Percentiles rank a stretch among this genome's conserved stretches.
phyloP scores from a whole-genome alignment of 1,284 basidiomycete species.

The Mrakiaceae sp. region DNA sequence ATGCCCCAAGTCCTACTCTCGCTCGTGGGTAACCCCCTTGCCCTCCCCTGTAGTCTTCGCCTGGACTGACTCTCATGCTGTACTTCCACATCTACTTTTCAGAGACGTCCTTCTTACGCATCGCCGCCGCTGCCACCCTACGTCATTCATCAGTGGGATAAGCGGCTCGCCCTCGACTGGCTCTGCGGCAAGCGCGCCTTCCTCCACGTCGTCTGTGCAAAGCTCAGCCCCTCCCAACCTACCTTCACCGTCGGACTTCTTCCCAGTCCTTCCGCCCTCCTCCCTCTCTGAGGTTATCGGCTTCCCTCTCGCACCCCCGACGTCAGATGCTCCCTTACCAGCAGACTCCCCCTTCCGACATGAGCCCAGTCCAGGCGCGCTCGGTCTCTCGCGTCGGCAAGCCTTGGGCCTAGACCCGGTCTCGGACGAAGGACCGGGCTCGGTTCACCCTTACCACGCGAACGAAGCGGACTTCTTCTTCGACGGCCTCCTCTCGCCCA shows the following conservation, averaged over 20 bases:
- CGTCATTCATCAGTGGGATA: not conserved
- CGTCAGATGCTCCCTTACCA: not conserved
- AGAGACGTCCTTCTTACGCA: slow-evolving; percentile 2
- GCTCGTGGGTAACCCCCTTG: not conserved
- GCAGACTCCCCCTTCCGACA: not conserved
- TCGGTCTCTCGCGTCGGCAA: not conserved
- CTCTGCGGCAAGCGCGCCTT: not conserved
- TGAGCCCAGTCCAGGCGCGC: not conserved
- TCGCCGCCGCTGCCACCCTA: not conserved
- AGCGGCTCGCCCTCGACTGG: not conserved
- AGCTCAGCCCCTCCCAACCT: not conserved
- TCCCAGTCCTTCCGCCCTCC: not conserved
- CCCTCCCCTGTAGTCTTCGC: not conserved
- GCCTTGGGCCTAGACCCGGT: not conserved
- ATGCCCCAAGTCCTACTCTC: not conserved
- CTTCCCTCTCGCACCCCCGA: too few relatives aligned
- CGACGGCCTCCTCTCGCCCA: not conserved
- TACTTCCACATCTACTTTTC: not conserved
- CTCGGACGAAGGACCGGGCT: not conserved
- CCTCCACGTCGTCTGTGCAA: not conserved
- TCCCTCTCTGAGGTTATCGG: not conserved
- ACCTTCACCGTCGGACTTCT: not conserved
- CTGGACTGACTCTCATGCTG: too few relatives aligned
- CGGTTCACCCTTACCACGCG: not conserved
- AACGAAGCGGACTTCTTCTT: not conserved